Evolutionary conservation across 805 yeast species (phyloP), one percentile per base, ranked within the genome.

Genomic region (Lipomyces sp.): DNA sequence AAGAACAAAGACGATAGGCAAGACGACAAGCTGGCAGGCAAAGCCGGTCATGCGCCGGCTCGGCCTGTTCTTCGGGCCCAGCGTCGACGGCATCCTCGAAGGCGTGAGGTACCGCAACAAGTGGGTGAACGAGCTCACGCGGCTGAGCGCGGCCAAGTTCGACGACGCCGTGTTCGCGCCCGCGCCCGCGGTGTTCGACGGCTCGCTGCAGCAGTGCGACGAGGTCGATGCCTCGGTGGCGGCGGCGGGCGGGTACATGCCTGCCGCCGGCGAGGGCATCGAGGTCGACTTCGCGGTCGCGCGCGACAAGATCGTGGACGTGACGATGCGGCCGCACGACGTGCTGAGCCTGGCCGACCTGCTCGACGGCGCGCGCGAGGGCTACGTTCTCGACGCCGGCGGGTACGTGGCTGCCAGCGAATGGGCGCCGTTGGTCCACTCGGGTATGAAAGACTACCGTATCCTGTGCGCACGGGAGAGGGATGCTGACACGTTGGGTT

Each of bases 361-460:
- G 10, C 39, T 43, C 31, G 45, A 39, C 14, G 47, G 45, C 24
- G 33, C 36, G 16, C 49, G 56, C 24, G 37, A 47, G 23, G 53
- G 56, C 1, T 31, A 19, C 21, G 10, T 55, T 18, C 7, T 55
- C 1, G 48, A 52, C 21, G 39, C 41, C 8, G 59, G 58, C 5
- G 57, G 57, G 26, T 52, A 53, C 28, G 48, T 51, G 2, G 44
- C 48, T 13, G 47, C 48, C 4, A 33, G 46, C n/a, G 58, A 47
- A 16, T 55, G 59, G 59, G 55, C 59, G 7, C 57, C 59, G 10
- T 16, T 31, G 22, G 19, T 18, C 11, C 43, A 48, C 16, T 52
- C 47, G 16, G 49, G 49, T 43, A 37, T 18, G 39, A 10, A 8
- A 31, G 5, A n/a, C 31, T 13, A 28, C 6, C 11, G 11, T 16